Base-by-base conservation (phyloP, 2,329 filamentous ascomycete genomes). In the Exophiala sp. region DNA sequence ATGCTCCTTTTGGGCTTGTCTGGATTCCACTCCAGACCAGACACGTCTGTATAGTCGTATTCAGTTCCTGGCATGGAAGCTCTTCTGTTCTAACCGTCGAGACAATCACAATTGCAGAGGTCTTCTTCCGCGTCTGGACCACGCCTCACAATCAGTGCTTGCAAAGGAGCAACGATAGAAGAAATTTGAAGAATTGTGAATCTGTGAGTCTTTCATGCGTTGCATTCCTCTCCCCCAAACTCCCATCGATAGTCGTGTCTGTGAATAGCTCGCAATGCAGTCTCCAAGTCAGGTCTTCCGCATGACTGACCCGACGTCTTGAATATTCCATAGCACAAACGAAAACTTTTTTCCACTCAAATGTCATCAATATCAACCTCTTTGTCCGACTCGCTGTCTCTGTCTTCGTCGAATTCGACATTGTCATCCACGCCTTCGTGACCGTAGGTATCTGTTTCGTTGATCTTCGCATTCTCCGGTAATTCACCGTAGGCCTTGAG, bases 391-490 rank as follows among this genome's bases (percentile, higher is more conserved):
- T 73, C 77, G 45, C 70, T 77, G 68, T 88, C 86, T 63, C 86
- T 80, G 74, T 96, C 92, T 74, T 97, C 91, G 77, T 95, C 94
- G 79, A 97, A 97, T 78, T 97, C 94, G 80, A 99, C 96, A 77
- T 94, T 94, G 78, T 96, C 90, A 74, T 94, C 92, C 72, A 95
- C 88, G 74, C 91, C 91, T 73, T 91, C 89, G 74, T 91, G 89
- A 68, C 89, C 84, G 69, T 87, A 95, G 44, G 90, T 95, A 75
- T 97, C 94, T 62, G 91, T 96, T 84, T 99, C 94, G 84, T 99
- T 99, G 84, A 99, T 99, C 87, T 97, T 97, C 72, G 94, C 94
- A 69, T 85, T 88, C 78, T 97, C 94, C 65, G 94, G 94, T 57
- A 99, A 81, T 76, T 99, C 94, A 73, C 94, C 94, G 75, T 97